Percentiles rank a stretch among this genome's conserved stretches.
Conservation (phyloP, 192 early-diverging fungal species). For the Coemansia sp. region DNA sequence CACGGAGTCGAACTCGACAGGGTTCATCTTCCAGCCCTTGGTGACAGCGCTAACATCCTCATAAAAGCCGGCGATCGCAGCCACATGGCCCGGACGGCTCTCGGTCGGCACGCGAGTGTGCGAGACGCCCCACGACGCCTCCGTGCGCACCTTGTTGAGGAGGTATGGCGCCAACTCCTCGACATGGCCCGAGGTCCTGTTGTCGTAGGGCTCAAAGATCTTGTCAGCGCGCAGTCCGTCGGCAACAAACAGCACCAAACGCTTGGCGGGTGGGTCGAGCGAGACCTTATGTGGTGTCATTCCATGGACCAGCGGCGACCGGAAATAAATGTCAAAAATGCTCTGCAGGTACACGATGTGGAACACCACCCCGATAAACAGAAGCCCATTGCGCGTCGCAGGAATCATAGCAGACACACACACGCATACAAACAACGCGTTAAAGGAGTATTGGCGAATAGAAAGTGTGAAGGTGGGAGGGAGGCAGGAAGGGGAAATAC, state of each 20-base stretch:
- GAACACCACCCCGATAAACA: constrained; percentile 85
- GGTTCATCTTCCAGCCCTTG: constrained; percentile 96
- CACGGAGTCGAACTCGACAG: constrained; percentile 93
- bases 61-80: constrained; percentile 96
- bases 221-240: constrained; percentile 95
- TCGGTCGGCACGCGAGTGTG: constrained; percentile 96
- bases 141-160: constrained; percentile 57
- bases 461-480: neutral
- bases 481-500: neutral
- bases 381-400: constrained; percentile 54
- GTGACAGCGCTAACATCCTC: constrained; percentile 98
- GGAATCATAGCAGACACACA: constrained; percentile 34
- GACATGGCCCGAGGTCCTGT: constrained; percentile 27
- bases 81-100: constrained; percentile 95
- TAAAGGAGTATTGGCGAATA: neutral
- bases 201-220: constrained; percentile 74
- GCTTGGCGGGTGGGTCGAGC: constrained; percentile 73
- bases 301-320: constrained; percentile 96
- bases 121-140: constrained; percentile 78
- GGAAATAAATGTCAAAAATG: constrained; percentile 99
- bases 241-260: constrained; percentile 85
- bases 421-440: constrained; percentile 1
- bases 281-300: constrained; percentile 83
- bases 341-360: constrained; percentile 86
- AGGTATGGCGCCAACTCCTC: constrained; percentile 58